Conservation (phyloP, 2,329 filamentous ascomycete species). For the Aspergillus sergii region DNA sequence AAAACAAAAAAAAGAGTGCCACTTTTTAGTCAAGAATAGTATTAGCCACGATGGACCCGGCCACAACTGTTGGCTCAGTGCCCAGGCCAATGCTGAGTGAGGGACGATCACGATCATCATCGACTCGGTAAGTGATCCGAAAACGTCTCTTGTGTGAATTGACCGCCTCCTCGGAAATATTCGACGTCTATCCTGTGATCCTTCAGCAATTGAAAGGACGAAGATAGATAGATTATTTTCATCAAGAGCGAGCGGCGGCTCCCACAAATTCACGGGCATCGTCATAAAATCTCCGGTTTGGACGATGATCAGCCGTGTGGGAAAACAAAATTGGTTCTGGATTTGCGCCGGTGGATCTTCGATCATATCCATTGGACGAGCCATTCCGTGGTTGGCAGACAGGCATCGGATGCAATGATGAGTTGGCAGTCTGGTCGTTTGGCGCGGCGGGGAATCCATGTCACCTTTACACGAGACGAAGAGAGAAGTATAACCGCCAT, state of each 20-base stretch:
- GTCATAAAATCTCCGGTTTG: neutral
- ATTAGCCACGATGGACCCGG: neutral
- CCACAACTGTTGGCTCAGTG: slow-evolving; percentile 9
- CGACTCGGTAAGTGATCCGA: slow-evolving; percentile 22
- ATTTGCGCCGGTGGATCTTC: slow-evolving; percentile 15
- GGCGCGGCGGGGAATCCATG: slow-evolving; percentile 52
- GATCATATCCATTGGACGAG: slow-evolving; percentile 20
- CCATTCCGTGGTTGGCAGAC: slow-evolving; percentile 31
- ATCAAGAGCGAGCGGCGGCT: neutral
- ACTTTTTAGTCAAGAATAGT: neutral
- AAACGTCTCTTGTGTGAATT: slow-evolving; percentile 4
- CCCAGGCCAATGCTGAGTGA: slow-evolving; percentile 14
- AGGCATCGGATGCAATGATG: slow-evolving; percentile 70
- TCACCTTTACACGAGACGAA: slow-evolving; percentile 36
- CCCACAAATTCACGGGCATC: neutral
- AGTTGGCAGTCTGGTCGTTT: slow-evolving; percentile 61
- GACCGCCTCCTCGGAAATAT: slow-evolving; percentile 20
- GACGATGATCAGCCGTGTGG: slow-evolving; percentile 11
- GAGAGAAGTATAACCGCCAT: slow-evolving; percentile 7
- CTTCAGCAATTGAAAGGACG: neutral
- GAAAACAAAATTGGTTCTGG: slow-evolving; percentile 12
- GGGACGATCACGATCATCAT: slow-evolving; percentile 18
- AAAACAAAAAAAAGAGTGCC: neutral
- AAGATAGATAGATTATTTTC: neutral
- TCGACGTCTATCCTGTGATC: neutral